A percentile compares a stretch with the other conserved stretches of the same genome.
phyloP scores from a whole-genome alignment of 2,329 filamentous ascomycete genomes.

The Pestalotiopsis sp. region DNA sequence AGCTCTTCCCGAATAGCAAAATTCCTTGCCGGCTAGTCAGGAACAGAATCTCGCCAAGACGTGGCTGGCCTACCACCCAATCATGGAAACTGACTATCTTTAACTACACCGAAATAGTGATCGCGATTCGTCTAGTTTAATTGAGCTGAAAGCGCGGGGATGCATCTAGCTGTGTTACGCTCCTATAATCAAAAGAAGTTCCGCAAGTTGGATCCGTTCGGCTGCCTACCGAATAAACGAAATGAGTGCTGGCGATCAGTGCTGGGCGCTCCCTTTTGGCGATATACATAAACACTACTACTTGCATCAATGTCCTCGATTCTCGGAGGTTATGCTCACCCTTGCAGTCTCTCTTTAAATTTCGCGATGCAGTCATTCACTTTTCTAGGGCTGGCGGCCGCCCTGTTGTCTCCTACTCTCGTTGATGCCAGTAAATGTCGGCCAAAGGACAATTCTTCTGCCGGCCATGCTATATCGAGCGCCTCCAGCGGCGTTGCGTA shows the following conservation, averaged over 20 bases:
- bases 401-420: neutral
- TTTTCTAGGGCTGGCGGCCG: neutral
- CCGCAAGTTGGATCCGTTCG: neutral
- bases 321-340: neutral
- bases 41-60: neutral
- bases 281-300: neutral
- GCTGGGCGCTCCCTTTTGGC: neutral
- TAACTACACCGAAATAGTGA: constrained; percentile 6
- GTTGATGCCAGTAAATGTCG: neutral
- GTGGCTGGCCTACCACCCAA: neutral
- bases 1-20: neutral
- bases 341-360: neutral
- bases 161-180: neutral
- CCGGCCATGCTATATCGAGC: neutral
- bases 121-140: neutral
- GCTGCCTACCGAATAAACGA: neutral
- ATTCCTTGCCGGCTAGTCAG: neutral
- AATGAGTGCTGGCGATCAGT: neutral
- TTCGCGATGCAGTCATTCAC: neutral
- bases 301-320: neutral
- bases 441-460: neutral
- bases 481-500: neutral
- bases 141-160: neutral
- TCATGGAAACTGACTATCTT: neutral
- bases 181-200: neutral